Percentiles rank a stretch among this genome's conserved stretches.
phyloP scores from a whole-genome alignment of 306 rosid species.

The Fragaria nilgerrensis region DNA sequence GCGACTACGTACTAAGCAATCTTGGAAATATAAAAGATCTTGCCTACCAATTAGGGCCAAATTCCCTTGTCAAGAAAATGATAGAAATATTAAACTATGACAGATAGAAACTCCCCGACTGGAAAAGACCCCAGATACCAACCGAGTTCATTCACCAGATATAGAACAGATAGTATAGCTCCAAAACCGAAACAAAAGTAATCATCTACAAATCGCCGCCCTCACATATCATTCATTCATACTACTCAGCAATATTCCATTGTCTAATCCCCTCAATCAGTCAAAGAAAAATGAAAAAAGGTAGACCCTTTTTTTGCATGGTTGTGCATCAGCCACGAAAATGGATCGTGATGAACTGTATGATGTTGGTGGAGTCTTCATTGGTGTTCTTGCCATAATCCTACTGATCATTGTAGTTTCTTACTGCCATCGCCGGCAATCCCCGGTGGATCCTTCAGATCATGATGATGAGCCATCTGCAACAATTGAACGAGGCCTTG shows the following conservation, averaged over 20 bases:
- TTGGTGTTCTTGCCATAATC: constrained; percentile 8
- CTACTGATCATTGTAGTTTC: not conserved
- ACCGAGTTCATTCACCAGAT: not conserved
- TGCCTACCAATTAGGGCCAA: not conserved
- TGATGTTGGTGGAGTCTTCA: constrained; percentile 6
- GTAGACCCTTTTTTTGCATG: not conserved
- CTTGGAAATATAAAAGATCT: not conserved
- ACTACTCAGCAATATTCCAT: not conserved
- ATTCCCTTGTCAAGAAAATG: not conserved
- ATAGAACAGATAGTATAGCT: not conserved
- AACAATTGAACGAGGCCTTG: constrained; percentile 3
- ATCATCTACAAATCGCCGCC: not conserved
- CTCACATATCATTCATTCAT: not conserved
- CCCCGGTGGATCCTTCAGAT: not conserved
- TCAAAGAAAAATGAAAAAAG: constrained; percentile 3
- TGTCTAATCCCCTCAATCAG: not conserved
- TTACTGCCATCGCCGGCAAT: constrained; percentile 8
- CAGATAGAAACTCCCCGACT: constrained; percentile 16
- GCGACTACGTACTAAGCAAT: not conserved
- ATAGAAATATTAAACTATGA: not conserved
- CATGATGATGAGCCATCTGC: not conserved
- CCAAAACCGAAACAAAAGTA: constrained; percentile 2
- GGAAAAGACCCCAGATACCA: constrained; percentile 6
- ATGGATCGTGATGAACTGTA: constrained; percentile 8
- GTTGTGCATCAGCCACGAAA: not conserved